Percentiles rank a stretch among this genome's conserved stretches.
Evolutionary conservation across 2,329 filamentous ascomycete species (phyloP).

Genomic region (Amauroascus niger): DNA sequence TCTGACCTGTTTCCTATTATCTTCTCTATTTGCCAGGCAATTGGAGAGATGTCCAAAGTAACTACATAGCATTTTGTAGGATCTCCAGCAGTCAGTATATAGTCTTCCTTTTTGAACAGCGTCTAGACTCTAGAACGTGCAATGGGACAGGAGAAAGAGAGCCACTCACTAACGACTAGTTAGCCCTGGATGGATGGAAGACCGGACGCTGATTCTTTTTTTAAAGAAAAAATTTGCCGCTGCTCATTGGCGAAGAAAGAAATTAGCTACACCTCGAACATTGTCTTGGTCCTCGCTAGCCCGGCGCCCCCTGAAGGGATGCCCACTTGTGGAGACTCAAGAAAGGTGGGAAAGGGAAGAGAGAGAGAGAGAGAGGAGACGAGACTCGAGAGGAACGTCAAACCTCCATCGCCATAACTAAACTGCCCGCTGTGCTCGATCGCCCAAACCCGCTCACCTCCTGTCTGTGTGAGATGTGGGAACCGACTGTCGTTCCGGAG

Average conservation of each 20-base stretch:
- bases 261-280: background rate
- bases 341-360: background rate
- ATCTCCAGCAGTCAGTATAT: background rate
- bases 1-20: background rate
- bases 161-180: no score
- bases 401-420: slow-evolving; percentile 6
- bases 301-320: slow-evolving; percentile 1
- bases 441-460: slow-evolving; percentile 1
- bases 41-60: background rate
- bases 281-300: background rate
- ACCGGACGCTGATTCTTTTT: background rate
- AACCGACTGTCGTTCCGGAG: background rate
- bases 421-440: background rate
- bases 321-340: slow-evolving; percentile 5
- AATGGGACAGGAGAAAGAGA: no score
- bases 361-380: background rate
- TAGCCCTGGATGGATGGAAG: no score
- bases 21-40: background rate
- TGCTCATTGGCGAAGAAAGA: background rate
- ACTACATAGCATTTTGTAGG: no score
- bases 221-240: background rate
- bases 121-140: no score
- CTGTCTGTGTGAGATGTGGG: background rate
- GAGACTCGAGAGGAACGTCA: slow-evolving; percentile 4
- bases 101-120: no score